Evolutionary conservation across 2,329 filamentous ascomycete genomes (phyloP), one percentile per base, ranked within the genome.

Genomic region (Aspergillus ochraceus): DNA sequence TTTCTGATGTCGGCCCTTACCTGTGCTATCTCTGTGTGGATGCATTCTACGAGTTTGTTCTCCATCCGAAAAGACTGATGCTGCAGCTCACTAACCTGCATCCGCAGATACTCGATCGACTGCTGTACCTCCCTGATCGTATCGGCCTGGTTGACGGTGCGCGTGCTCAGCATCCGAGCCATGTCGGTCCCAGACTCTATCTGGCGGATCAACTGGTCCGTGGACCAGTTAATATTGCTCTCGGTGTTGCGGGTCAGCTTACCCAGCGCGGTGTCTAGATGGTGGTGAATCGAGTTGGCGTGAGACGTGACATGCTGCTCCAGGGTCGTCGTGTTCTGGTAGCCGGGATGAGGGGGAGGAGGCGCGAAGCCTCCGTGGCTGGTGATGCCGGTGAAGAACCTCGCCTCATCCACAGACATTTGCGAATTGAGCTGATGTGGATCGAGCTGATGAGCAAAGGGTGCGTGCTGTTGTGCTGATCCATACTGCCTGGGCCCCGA

Each of bases 361-460:
- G 69, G 69, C n/a, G 65, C 69, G 46, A 64, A 65, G 11, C 67
- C 67, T 22, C 67, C 68, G 47, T 66, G 60, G 39, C 58, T 65
- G 26, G 67, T 67, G 32, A 58, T 46, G 9, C 57, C 68, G 54
- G 54, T 39, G 20, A 59, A 62, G 29, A 54, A 56, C 3, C 54
- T 32, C n/a, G 24, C n/a, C 11, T 59, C 56, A 8, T 57, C 29
- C 9, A 39, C 46, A 22, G 58, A 22, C 20, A 47, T 47, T 22
- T 47, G 45, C 11, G 19, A 14, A 14, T 47, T 11, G 22, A 47
- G 20, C 19, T 47, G 19, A 47, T 47, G 45, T 24, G 19, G 12
- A 14, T 47, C 22, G 11, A 47, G 20, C 19, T 47, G 19, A 47
- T 24, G 45, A 14, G 19, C 45, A 47, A 47, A 47, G 22, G 45